Percentiles rank a stretch among this genome's conserved stretches.
Conservation (phyloP, 805 yeast species). For the Lachancea sp. region DNA sequence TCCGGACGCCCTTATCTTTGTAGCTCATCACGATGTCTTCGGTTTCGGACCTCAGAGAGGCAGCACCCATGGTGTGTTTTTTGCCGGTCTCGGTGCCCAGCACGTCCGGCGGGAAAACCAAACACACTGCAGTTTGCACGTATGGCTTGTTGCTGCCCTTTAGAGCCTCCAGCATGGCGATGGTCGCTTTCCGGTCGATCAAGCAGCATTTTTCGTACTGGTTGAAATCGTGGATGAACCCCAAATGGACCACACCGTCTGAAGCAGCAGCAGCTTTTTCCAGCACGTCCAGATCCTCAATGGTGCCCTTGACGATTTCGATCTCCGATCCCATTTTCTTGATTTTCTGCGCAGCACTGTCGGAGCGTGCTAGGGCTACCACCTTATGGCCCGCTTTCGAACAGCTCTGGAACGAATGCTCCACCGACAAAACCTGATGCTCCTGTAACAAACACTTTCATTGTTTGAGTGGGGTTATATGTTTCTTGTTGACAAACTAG, state of each 20-base stretch:
- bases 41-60: constrained; percentile 9
- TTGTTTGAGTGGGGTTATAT: not conserved
- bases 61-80: constrained; percentile 2
- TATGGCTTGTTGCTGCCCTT: constrained; percentile 30
- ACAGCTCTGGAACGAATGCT: constrained; percentile 17
- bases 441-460: constrained; percentile 34
- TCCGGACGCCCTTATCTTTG: constrained; percentile 26
- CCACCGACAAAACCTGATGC: constrained; percentile 34
- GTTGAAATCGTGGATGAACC: constrained; percentile 31
- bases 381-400: constrained; percentile 26
- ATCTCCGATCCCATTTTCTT: constrained; percentile 19
- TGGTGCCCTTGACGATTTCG: constrained; percentile 27
- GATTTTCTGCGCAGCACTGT: constrained; percentile 26
- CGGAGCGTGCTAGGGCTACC: constrained; percentile 32
- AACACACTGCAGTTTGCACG: constrained; percentile 24
- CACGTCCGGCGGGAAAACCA: constrained; percentile 6
- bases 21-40: constrained; percentile 15
- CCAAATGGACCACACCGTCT: constrained; percentile 38
- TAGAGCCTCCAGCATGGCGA: constrained; percentile 26
- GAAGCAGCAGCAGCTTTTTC: constrained; percentile 24
- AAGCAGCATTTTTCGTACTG: constrained; percentile 15
- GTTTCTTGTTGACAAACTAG: too few relatives aligned
- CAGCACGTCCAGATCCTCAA: constrained; percentile 27
- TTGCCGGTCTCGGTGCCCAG: not conserved
- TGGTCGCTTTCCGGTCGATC: constrained; percentile 28